These are phyloP conservation scores for Thelephora ganbajun DNA, from an alignment of 768 basidiomycete genomes.

Conservation along the genomic window DNA sequence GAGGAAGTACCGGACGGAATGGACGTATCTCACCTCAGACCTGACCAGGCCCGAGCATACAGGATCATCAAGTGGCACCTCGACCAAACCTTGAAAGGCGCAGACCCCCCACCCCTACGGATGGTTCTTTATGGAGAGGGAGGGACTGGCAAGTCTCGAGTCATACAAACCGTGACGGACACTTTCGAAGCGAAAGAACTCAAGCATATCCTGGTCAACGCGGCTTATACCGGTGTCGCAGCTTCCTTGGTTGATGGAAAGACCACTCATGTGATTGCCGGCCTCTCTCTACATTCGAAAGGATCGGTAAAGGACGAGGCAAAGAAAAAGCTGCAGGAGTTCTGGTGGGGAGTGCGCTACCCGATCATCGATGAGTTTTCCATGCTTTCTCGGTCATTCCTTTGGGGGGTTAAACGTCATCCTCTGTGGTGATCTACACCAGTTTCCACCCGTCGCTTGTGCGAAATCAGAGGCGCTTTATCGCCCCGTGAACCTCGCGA, in stretches of 20 bases:
- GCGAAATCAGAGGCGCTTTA: constrained; percentile 14
- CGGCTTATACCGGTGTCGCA: constrained; percentile 26
- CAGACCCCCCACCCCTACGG: constrained; percentile 15
- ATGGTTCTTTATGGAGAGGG: constrained; percentile 29
- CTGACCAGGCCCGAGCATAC: constrained; percentile 22
- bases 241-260: constrained; percentile 24
- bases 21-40: constrained; percentile 9
- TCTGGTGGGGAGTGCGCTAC: constrained; percentile 11
- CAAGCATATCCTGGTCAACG: constrained; percentile 15
- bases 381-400: constrained; percentile 19
- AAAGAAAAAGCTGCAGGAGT: constrained; percentile 7
- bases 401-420: constrained; percentile 29
- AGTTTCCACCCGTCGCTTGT: constrained; percentile 26
- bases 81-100: constrained; percentile 7
- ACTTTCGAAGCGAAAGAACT: constrained; percentile 13
- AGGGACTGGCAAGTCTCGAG: constrained; percentile 28
- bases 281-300: constrained; percentile 8
- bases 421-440: constrained; percentile 28
- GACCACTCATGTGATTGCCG: constrained; percentile 20
- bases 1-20: constrained; percentile 1
- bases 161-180: constrained; percentile 24
- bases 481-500: constrained; percentile 1
- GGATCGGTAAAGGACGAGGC: background rate
- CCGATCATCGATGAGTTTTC: constrained; percentile 28
- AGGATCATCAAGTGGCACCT: constrained; percentile 22